A percentile compares a stretch with the other conserved stretches of the same genome.
These are phyloP conservation scores for Aspergillus ochraceus DNA, from an alignment of 2,329 filamentous ascomycete genomes.

Conservation along the genomic window DNA sequence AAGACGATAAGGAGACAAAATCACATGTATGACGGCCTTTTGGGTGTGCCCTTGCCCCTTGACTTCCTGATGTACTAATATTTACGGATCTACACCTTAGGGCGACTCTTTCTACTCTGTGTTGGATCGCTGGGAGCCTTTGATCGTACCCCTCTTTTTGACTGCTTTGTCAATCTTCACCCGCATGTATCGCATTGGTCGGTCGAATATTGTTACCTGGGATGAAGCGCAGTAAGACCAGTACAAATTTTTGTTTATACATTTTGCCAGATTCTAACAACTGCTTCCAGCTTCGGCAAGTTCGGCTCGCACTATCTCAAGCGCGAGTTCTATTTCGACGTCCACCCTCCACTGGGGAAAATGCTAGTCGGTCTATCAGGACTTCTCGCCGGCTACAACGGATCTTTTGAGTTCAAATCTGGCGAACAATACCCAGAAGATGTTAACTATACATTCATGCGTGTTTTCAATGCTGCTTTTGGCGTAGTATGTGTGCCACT, in stretches of 20 bases:
- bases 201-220: constrained; percentile 73
- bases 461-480: constrained; percentile 93
- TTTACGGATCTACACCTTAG: constrained; percentile 18
- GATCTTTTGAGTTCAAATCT: constrained; percentile 98
- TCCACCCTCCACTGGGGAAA: constrained; percentile 94
- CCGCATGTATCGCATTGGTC: constrained; percentile 66
- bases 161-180: constrained; percentile 65
- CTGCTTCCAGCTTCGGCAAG: constrained; percentile 57
- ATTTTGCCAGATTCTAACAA: constrained; percentile 5
- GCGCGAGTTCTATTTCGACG: constrained; percentile 98
- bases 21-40: background rate
- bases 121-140: constrained; percentile 60
- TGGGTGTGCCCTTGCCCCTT: constrained; percentile 24
- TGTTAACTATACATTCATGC: constrained; percentile 97
- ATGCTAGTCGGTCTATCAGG: constrained; percentile 97
- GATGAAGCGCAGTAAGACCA: constrained; percentile 69
- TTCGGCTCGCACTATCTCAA: constrained; percentile 99
- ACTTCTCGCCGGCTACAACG: constrained; percentile 96
- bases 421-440: constrained; percentile 93
- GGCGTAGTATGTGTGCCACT: constrained; percentile 89
- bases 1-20: constrained; percentile 36
- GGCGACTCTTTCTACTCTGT: constrained; percentile 37
- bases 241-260: background rate
- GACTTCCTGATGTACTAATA: background rate
- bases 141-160: constrained; percentile 64